A percentile compares a stretch with the other conserved stretches of the same genome.
Conservation (phyloP, 202 grass and related monocot species). For the Musa balbisiana region DNA sequence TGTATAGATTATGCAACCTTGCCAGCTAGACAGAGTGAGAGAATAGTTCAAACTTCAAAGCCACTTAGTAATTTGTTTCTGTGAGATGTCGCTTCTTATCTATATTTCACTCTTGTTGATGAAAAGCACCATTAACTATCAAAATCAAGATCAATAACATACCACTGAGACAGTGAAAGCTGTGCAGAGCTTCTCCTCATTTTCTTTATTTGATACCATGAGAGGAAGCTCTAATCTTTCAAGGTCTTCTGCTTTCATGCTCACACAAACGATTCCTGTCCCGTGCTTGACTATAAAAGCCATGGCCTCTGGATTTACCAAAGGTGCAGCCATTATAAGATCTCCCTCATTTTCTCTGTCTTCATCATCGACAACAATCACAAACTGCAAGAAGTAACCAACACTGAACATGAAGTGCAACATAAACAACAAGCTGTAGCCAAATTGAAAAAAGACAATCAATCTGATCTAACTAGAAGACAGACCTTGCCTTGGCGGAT, state of each 20-base stretch:
- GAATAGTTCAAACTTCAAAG: background rate
- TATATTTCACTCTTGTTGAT: background rate
- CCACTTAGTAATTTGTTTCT: background rate
- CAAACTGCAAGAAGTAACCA: constrained; percentile 46
- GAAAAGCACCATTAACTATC: constrained; percentile 1
- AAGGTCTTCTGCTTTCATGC: constrained; percentile 98
- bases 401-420: constrained; percentile 15
- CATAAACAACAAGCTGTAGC: background rate
- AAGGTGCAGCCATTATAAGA: constrained; percentile 96
- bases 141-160: constrained; percentile 22
- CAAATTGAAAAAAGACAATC: background rate
- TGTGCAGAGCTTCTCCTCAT: constrained; percentile 86
- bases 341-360: constrained; percentile 97
- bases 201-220: constrained; percentile 89
- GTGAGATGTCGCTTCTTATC: background rate
- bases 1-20: background rate
- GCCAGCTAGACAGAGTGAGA: background rate
- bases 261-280: constrained; percentile 94
- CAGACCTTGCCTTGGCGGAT: constrained; percentile 81
- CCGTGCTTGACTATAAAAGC: constrained; percentile 92
- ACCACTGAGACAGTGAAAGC: constrained; percentile 96
- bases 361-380: constrained; percentile 97
- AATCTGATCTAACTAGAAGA: background rate
- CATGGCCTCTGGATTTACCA: constrained; percentile 73
- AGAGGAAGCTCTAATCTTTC: constrained; percentile 80